phyloP scores from a whole-genome alignment of 75 land plant species.

The Pinus tabuliformis region DNA sequence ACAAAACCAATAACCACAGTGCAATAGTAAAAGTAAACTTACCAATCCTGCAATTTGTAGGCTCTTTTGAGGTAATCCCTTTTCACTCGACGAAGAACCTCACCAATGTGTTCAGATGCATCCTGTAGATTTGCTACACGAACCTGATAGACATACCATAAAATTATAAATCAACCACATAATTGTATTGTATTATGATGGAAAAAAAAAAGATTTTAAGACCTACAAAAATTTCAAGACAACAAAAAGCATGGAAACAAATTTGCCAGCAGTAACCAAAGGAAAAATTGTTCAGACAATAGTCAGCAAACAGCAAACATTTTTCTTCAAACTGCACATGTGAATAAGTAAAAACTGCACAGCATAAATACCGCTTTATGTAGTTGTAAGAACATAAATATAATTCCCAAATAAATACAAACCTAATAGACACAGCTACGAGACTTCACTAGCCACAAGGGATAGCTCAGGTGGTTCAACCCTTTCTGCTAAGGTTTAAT shows the following conservation, averaged over 20 bases:
- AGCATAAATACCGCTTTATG: not conserved
- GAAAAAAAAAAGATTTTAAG: not conserved
- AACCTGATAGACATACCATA: constrained; percentile 41
- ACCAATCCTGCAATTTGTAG: constrained; percentile 90
- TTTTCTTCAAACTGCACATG: not conserved
- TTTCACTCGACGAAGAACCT: constrained; percentile 86
- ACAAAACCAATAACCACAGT: not conserved
- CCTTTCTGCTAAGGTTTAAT: no score
- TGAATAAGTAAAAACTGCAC: not conserved
- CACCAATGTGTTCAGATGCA: constrained; percentile 95
- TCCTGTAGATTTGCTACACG: constrained; percentile 91
- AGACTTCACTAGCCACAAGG: no score
- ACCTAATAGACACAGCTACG: no score
- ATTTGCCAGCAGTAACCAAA: not conserved
- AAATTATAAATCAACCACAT: not conserved
- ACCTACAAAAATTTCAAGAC: not conserved
- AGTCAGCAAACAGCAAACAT: not conserved
- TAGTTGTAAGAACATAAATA: not conserved
- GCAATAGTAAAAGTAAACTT: constrained; percentile 6
- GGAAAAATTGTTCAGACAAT: not conserved
- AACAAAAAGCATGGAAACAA: not conserved
- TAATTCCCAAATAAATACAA: not conserved
- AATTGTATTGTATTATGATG: not conserved
- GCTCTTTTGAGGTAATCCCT: constrained; percentile 89
- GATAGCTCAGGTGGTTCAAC: no score